phyloP scores from a whole-genome alignment of 1,284 basidiomycete genomes.

The Cryptococcus sp. region DNA sequence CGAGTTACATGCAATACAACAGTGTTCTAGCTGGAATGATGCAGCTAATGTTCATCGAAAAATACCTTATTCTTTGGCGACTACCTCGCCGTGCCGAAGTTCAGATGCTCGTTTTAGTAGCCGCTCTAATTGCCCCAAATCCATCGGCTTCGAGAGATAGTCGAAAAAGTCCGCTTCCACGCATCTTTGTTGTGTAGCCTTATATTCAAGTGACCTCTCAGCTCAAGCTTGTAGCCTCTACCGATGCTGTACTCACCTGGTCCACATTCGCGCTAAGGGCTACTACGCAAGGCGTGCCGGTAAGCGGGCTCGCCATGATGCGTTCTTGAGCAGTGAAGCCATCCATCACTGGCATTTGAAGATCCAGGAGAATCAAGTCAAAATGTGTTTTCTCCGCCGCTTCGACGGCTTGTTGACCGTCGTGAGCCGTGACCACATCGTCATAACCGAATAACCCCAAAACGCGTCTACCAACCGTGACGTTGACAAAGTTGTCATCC shows the following conservation, averaged over 20 bases:
- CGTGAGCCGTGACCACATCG: conserved; percentile 33
- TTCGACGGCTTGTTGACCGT: conserved; percentile 46
- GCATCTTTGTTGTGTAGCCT: conserved; percentile 37
- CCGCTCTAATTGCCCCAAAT: conserved; percentile 32
- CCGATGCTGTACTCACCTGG: conserved; percentile 21
- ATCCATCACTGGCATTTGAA: conserved; percentile 50
- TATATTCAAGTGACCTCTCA: background rate
- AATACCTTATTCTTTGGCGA: background rate
- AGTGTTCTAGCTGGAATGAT: no score
- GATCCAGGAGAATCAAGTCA: conserved; percentile 48
- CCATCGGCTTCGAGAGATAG: conserved; percentile 46
- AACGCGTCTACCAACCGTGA: conserved; percentile 41
- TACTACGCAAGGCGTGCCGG: conserved; percentile 41
- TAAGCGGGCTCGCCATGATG: conserved; percentile 33
- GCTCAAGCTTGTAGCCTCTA: background rate
- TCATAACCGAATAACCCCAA: conserved; percentile 48
- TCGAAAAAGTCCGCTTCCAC: conserved; percentile 35
- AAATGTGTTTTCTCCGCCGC: conserved; percentile 36
- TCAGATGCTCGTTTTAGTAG: background rate
- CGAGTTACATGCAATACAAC: no score
- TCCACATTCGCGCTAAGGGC: conserved; percentile 50
- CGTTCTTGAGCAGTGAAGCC: conserved; percentile 38
- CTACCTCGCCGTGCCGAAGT: background rate
- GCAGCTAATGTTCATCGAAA: background rate
- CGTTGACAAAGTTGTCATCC: conserved; percentile 50